Evolutionary conservation across 1,139 yeast genomes (phyloP).

Genomic region (Citeromyces hawaiiensis): DNA sequence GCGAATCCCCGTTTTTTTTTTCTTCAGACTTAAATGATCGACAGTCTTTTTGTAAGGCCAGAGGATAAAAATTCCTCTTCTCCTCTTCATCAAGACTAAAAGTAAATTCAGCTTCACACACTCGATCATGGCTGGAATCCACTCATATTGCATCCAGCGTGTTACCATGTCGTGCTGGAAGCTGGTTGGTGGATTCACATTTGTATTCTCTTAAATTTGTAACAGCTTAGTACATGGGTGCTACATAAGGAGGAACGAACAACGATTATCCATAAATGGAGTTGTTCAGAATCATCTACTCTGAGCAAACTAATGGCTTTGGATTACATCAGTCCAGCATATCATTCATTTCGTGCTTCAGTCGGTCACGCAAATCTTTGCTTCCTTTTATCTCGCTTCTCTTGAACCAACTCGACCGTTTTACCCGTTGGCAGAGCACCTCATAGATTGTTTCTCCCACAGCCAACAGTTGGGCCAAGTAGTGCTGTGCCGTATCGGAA

Average conservation of each 20-base stretch:
- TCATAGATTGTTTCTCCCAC: slow-evolving; percentile 15
- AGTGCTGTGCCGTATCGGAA: slow-evolving; percentile 37
- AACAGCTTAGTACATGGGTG: background rate
- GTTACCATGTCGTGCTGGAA: slow-evolving; percentile 1
- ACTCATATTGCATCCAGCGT: slow-evolving; percentile 1
- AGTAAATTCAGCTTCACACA: slow-evolving; percentile 1
- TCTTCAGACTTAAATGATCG: slow-evolving; percentile 1
- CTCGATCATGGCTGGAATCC: slow-evolving; percentile 2
- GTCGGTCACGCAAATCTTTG: slow-evolving; percentile 13
- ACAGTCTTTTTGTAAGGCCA: background rate
- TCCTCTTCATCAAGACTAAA: background rate
- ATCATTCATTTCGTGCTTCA: slow-evolving; percentile 11
- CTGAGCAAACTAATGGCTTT: slow-evolving; percentile 1
- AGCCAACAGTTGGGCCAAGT: slow-evolving; percentile 32
- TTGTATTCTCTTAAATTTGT: background rate
- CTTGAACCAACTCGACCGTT: slow-evolving; percentile 10
- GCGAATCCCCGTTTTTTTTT: background rate
- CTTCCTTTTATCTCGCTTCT: slow-evolving; percentile 7
- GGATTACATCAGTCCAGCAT: slow-evolving; percentile 4
- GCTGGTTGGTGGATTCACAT: slow-evolving; percentile 1
- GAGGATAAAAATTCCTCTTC: background rate
- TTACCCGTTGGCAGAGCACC: slow-evolving; percentile 8
- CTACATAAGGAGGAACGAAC: background rate
- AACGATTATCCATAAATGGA: background rate
- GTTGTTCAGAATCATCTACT: slow-evolving; percentile 1